A percentile compares a stretch with the other conserved stretches of the same genome.
Conservation (phyloP, 1,284 basidiomycete genomes). For the Afroboletus lepidellus region DNA sequence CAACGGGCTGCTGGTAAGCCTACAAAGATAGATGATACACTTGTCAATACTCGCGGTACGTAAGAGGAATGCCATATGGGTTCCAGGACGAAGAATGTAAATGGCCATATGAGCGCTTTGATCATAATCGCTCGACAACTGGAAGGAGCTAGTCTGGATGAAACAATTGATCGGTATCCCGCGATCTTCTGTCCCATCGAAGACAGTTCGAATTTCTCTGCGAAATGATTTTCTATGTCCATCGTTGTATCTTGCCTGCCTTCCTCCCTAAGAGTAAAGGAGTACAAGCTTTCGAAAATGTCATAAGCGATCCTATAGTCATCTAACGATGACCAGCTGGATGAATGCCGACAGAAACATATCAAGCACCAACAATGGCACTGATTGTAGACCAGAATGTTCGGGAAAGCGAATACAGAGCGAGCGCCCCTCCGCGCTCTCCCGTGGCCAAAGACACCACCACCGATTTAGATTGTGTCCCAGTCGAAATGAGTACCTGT, state of each 20-base stretch:
- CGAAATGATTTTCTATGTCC: constrained; percentile 40
- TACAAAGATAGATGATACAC: constrained; percentile 61
- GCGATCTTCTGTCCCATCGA: constrained; percentile 43
- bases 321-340: too few species aligned
- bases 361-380: too few species aligned
- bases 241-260: constrained; percentile 49
- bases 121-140: constrained; percentile 40
- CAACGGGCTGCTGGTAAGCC: constrained; percentile 48
- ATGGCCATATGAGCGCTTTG: constrained; percentile 45
- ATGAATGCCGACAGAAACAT: too few species aligned
- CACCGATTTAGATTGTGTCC: too few species aligned
- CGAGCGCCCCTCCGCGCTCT: too few species aligned
- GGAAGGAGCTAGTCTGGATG: not conserved
- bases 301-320: not conserved
- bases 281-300: constrained; percentile 48
- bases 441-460: too few species aligned
- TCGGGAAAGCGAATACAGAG: too few species aligned
- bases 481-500: too few species aligned
- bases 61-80: constrained; percentile 52
- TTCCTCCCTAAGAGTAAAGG: constrained; percentile 62
- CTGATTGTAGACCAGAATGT: too few species aligned
- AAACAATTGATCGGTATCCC: constrained; percentile 10
- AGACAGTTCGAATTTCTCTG: constrained; percentile 45
- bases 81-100: constrained; percentile 47
- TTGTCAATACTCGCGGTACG: constrained; percentile 63